Evolutionary conservation across 1,284 basidiomycete genomes (phyloP).

Genomic region (Rhodotorula sp.): DNA sequence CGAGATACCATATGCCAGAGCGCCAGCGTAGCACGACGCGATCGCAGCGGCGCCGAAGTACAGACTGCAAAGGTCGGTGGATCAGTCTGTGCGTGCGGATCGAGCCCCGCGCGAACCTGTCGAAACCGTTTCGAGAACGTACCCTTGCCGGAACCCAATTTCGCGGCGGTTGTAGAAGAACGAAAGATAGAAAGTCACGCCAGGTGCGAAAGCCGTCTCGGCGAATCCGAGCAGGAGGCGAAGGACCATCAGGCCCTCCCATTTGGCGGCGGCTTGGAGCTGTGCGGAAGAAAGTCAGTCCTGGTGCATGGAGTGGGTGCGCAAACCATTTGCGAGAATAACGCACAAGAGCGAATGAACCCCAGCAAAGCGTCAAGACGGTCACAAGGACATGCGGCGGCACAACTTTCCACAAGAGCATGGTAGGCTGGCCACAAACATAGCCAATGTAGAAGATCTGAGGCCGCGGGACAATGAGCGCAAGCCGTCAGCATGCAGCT

Average conservation of each 20-base stretch:
- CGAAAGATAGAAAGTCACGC: slow-evolving; percentile 43
- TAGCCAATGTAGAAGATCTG: slow-evolving; percentile 43
- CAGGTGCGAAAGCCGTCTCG: slow-evolving; percentile 45
- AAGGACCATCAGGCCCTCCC: slow-evolving; percentile 44
- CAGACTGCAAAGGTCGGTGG: slow-evolving; percentile 35
- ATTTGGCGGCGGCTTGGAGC: slow-evolving; percentile 46
- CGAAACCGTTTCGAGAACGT: not conserved
- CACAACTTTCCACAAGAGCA: slow-evolving; percentile 45
- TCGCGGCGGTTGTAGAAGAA: slow-evolving; percentile 47
- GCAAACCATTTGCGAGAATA: not conserved
- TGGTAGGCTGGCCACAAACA: slow-evolving; percentile 39
- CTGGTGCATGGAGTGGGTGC: not conserved
- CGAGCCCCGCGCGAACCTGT: not conserved
- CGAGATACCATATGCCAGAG: slow-evolving; percentile 43
- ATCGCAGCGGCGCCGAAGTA: slow-evolving; percentile 20
- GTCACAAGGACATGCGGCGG: slow-evolving; percentile 44
- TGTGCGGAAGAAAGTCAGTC: slow-evolving; percentile 14
- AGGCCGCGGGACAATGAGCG: no score
- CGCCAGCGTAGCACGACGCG: slow-evolving; percentile 18
- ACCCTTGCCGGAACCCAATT: slow-evolving; percentile 46
- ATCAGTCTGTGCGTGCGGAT: no score
- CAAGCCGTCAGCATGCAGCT: not conserved
- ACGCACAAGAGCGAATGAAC: slow-evolving; percentile 19
- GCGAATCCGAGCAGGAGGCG: slow-evolving; percentile 45
- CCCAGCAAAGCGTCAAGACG: slow-evolving; percentile 46